phyloP scores from a whole-genome alignment of 176 grass and related monocot genomes.

The Saccharum spontaneum region DNA sequence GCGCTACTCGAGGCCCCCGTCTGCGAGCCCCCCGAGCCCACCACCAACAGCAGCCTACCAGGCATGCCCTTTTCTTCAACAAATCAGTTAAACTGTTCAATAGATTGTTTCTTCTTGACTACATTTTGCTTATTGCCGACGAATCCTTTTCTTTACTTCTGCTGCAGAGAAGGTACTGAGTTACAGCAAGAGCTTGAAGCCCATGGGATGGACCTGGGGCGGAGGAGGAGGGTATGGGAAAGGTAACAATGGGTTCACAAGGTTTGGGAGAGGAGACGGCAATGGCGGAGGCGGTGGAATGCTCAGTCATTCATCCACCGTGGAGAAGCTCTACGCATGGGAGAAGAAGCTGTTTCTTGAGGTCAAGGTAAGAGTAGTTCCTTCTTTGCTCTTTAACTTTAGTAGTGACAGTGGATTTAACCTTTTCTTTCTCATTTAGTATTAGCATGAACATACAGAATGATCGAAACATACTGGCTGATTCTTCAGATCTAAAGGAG shows the following conservation, averaged over 20 bases:
- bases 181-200: conserved; percentile 87
- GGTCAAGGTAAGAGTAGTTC: conserved; percentile 65
- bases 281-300: conserved; percentile 46
- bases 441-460: conserved; percentile 1
- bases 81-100: background rate
- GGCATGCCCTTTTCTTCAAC: conserved; percentile 26
- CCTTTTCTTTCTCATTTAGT: conserved; percentile 26
- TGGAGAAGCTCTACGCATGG: conserved; percentile 97
- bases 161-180: conserved; percentile 67
- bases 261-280: conserved; percentile 46
- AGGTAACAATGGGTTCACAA: conserved; percentile 42
- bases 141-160: background rate
- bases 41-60: conserved; percentile 39
- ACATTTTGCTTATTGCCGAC: conserved; percentile 21
- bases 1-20: conserved; percentile 76
- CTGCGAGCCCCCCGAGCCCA: conserved; percentile 59
- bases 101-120: background rate
- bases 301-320: conserved; percentile 81
- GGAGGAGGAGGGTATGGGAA: conserved; percentile 39
- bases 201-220: conserved; percentile 57
- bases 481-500: conserved; percentile 45
- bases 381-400: conserved; percentile 27
- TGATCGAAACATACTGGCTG: conserved; percentile 31
- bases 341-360: conserved; percentile 98
- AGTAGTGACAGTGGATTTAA: background rate